phyloP scores from a whole-genome alignment of 2,329 filamentous ascomycete species.

The Penicillium verrucosum region DNA sequence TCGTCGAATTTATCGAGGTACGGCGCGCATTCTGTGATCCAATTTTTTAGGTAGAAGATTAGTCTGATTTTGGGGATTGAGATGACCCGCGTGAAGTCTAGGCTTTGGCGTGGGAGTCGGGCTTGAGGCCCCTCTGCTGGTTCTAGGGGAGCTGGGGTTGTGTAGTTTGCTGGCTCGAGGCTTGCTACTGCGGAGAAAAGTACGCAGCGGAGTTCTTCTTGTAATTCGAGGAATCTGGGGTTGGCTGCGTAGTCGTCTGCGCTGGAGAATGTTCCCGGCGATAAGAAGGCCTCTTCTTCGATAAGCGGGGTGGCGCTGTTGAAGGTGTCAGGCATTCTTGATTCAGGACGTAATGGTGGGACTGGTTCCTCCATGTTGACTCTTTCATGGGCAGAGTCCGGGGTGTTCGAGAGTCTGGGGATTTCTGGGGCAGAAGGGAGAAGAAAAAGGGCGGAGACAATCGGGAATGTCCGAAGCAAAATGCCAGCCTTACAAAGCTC shows the following conservation, averaged over 20 bases:
- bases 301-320: slow-evolving; percentile 10
- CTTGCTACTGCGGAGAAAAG: slow-evolving; percentile 45
- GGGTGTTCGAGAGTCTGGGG: not conserved
- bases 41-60: slow-evolving; percentile 46
- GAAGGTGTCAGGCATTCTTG: slow-evolving; percentile 14
- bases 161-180: slow-evolving; percentile 38
- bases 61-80: slow-evolving; percentile 36
- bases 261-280: slow-evolving; percentile 26
- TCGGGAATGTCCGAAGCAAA: not conserved
- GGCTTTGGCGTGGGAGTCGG: slow-evolving; percentile 11
- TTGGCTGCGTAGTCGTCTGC: slow-evolving; percentile 30
- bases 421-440: slow-evolving; percentile 9
- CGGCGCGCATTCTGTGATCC: slow-evolving; percentile 21
- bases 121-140: slow-evolving; percentile 7
- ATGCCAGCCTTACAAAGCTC: not conserved
- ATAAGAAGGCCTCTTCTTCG: slow-evolving; percentile 24
- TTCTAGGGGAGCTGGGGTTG: slow-evolving; percentile 28
- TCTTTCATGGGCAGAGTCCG: not conserved
- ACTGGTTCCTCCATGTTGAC: slow-evolving; percentile 17
- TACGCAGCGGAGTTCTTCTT: slow-evolving; percentile 43
- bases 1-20: slow-evolving; percentile 56
- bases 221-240: slow-evolving; percentile 43
- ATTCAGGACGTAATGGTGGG: slow-evolving; percentile 3
- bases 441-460: slow-evolving; percentile 4
- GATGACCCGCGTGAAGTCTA: slow-evolving; percentile 21